Conservation (phyloP, 495 filamentous ascomycete species). For the Penicillium lividum region DNA sequence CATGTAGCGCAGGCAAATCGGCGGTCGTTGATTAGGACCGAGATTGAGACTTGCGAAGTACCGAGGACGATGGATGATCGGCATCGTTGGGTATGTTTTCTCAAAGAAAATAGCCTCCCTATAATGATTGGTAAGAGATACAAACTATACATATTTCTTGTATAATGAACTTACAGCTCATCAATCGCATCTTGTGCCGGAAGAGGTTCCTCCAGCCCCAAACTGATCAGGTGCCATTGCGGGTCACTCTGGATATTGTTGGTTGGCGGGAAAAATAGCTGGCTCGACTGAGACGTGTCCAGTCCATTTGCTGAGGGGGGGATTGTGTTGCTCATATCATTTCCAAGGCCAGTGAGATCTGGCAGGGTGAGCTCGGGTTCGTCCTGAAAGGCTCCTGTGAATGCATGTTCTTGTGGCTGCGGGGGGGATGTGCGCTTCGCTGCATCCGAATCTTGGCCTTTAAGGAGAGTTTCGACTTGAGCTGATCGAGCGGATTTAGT, state of each 20-base stretch:
- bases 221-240: slow-evolving; percentile 91
- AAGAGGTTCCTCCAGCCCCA: slow-evolving; percentile 90
- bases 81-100: slow-evolving; percentile 12
- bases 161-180: slow-evolving; percentile 65
- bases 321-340: slow-evolving; percentile 24
- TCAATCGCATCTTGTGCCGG: slow-evolving; percentile 86
- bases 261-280: slow-evolving; percentile 21
- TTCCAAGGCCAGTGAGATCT: slow-evolving; percentile 28
- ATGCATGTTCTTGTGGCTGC: slow-evolving; percentile 26
- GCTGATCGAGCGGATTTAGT: slow-evolving; percentile 51
- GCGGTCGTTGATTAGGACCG: slow-evolving; percentile 42
- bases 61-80: slow-evolving; percentile 11
- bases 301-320: slow-evolving; percentile 26
- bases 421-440: slow-evolving; percentile 21
- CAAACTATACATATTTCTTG: not conserved
- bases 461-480: slow-evolving; percentile 92
- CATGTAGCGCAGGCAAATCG: slow-evolving; percentile 12
- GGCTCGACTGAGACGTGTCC: slow-evolving; percentile 26
- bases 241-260: slow-evolving; percentile 39
- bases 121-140: slow-evolving; percentile 25
- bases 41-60: slow-evolving; percentile 7
- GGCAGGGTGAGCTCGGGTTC: slow-evolving; percentile 26
- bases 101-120: slow-evolving; percentile 10
- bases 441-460: slow-evolving; percentile 52
- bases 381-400: slow-evolving; percentile 27